Evolutionary conservation across 805 yeast genomes (phyloP), one percentile per base, ranked within the genome.

Genomic region (Wickerhamiella allomyrinae): DNA sequence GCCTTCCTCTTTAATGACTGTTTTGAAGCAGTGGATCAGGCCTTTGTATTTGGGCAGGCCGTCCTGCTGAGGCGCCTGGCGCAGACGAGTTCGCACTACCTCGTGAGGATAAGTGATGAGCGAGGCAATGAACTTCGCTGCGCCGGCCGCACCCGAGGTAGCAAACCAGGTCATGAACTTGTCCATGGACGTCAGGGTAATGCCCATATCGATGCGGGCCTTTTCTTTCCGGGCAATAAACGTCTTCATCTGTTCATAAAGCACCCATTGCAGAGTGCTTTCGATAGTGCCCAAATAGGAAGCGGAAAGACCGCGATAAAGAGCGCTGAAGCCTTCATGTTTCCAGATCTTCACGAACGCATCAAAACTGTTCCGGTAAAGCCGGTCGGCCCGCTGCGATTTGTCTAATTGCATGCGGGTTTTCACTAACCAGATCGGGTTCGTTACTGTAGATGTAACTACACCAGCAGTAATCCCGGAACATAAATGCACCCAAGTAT

Each of bases 341-440:
- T 68, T 71, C 10, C 84, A 50, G 5, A 86, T 79, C 51, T 79
- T 74, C 45, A 63, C 66, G 17, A 83, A 58, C 58, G 97, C 89
- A 58, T 91, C 97, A 69, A 77, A 69, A 3, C 95, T 82, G 61
- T 82, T 87, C 46, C 71, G 77, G 59, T 89, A 91, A 47, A 71
- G 70, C 49, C 77, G 76, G 9, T 63, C 53, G 15, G 41, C 46
- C 19, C 47, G 41, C 40, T n/a, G 65, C 61, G 44, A 17, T 57
- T 79, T 81, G 60, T 91, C 98, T 41, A 91, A 68, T 58, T 91
- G 99, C 41, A 91, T 71, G 55, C 99, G 70, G 1, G 99, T 91
- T 63, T 91, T 91, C 46, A 91, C 78, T 46, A 91, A 67, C 99
- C 99, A 91, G 44, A 91, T 91, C 10, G 99, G 99, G 58, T 91